Evolutionary conservation across 176 grass and related monocot genomes (phyloP), one percentile per base, ranked within the genome.

Genomic region (Musa schizocarpa): DNA sequence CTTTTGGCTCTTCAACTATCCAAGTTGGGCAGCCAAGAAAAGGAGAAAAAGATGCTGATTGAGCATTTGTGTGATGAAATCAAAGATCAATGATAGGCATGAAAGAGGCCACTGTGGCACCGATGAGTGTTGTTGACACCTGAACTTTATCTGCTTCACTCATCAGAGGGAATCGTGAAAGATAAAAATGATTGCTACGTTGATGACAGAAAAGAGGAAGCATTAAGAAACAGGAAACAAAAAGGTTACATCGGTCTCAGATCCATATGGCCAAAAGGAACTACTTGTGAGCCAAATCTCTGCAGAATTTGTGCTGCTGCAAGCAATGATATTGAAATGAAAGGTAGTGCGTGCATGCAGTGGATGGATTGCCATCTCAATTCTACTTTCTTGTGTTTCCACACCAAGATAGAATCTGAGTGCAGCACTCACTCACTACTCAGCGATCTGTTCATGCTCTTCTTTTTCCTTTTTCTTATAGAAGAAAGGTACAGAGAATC

Each of bases 41-140:
- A 43, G 34, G 34, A 43, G 34, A 5, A 43, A 43, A 43, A 6
- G 34, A 43, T 43, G 0, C 34, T 43, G 34, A 6, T 43, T 43
- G 34, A 43, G 34, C 34, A 43, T 43, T 43, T 43, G 34, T 0
- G 34, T 43, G 34, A 43, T 43, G 34, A 43, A 43, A 43, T 43
- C 34, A 43, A 43, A 43, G 34, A 43, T 43, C 34, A 43, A 43
- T 43, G 34, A 43, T 43, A 43, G 34, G 34, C 34, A 6, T 43
- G 34, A 6, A 43, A 43, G 34, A 61, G 56, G 13, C 3, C 19
- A 16, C 56, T 96, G 86, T 53, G 2, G 23, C 81, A 86, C 79
- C 83, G 73, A 89, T 85, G 71, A 92, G 82, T 85, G 19, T 85
- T 81, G 54, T 68, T 85, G 78, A 86, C 83, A 75, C 53, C 72